Conservation (phyloP, 345 rosid genomes). For the Sapria himalayana region DNA sequence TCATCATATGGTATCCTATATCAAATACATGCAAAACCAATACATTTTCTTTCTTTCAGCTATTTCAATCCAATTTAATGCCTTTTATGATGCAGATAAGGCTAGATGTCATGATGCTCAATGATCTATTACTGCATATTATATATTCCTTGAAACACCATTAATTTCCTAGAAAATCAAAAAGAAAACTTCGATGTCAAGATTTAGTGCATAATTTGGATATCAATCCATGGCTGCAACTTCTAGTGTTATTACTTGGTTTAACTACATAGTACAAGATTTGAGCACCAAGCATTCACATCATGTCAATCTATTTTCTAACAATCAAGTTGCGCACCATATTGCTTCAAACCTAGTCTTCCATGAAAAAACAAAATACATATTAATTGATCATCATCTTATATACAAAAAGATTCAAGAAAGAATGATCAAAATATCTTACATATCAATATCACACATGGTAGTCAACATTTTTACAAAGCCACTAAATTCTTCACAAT, state of each 20-base stretch:
- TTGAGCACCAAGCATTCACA: neutral
- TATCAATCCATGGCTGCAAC: neutral
- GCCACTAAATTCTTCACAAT: neutral
- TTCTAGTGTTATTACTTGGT: neutral
- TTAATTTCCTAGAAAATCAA: neutral
- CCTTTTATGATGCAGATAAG: neutral
- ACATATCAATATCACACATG: neutral
- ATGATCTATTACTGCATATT: neutral
- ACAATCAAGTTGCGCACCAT: constrained; percentile 1
- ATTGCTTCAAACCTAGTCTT: neutral
- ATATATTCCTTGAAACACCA: neutral
- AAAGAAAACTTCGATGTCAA: neutral
- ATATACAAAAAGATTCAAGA: neutral
- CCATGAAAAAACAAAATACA: too few relatives aligned
- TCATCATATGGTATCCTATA: neutral
- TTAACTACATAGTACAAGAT: neutral
- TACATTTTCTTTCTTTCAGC: neutral
- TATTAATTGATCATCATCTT: neutral
- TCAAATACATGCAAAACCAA: neutral
- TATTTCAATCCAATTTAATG: neutral
- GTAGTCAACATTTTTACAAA: neutral
- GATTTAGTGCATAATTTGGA: neutral
- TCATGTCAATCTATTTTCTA: too few relatives aligned
- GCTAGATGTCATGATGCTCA: neutral
- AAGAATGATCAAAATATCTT: neutral